Percentiles rank a stretch among this genome's conserved stretches.
phyloP scores from a whole-genome alignment of 1,284 basidiomycete species.

The Amylostereum chailletii region DNA sequence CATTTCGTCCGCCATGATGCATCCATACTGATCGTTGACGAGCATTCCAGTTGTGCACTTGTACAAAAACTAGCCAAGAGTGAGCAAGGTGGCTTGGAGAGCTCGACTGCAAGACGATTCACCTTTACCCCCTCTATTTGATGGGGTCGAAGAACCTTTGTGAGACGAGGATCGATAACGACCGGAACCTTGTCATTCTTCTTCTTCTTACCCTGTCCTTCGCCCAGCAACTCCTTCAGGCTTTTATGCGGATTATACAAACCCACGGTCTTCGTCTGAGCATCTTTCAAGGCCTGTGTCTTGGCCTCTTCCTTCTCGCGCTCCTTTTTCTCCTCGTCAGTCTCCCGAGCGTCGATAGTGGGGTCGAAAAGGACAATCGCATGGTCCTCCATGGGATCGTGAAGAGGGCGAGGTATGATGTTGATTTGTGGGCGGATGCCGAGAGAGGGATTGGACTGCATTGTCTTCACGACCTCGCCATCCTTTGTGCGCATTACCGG shows the following conservation, averaged over 20 bases:
- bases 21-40: constrained; percentile 88
- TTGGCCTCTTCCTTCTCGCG: constrained; percentile 64
- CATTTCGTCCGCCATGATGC: constrained; percentile 99
- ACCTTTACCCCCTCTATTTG: constrained; percentile 98
- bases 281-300: constrained; percentile 55
- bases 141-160: constrained; percentile 90
- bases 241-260: constrained; percentile 90
- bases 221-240: constrained; percentile 77
- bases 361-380: constrained; percentile 98
- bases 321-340: constrained; percentile 71
- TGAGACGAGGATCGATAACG: constrained; percentile 86
- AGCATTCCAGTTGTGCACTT: constrained; percentile 91
- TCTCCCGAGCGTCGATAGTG: constrained; percentile 87
- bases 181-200: constrained; percentile 83
- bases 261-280: constrained; percentile 55
- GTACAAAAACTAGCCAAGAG: constrained; percentile 73
- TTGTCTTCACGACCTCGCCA: constrained; percentile 60
- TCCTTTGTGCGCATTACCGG: constrained; percentile 81
- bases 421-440: constrained; percentile 81
- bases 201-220: constrained; percentile 60
- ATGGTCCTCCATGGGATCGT: constrained; percentile 97
- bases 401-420: constrained; percentile 83
- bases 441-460: constrained; percentile 69
- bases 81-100: constrained; percentile 4
- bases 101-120: constrained; percentile 12